A percentile compares a stretch with the other conserved stretches of the same genome.
These are phyloP conservation scores for Ettlia oleoabundans DNA, from an alignment of 139 green algal genomes.

Conservation along the genomic window DNA sequence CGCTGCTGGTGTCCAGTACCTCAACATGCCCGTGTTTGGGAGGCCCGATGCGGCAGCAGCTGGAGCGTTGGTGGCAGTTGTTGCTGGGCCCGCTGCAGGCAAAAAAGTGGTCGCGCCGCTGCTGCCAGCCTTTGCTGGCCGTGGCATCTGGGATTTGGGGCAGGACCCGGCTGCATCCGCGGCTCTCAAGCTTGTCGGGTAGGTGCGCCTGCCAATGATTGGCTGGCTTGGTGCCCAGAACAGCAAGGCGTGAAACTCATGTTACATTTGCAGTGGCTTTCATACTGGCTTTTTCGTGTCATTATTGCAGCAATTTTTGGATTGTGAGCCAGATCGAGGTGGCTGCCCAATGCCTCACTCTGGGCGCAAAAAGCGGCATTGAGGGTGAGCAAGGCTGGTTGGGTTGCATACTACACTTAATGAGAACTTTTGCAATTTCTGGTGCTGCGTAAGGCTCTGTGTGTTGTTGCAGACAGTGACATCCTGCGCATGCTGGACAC, in stretches of 20 bases:
- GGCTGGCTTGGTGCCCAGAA: not conserved
- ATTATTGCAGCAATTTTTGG: conserved; percentile 30
- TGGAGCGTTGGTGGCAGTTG: conserved; percentile 18
- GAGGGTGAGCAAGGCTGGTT: no score
- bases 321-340: conserved; percentile 37
- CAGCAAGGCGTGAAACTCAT: no score
- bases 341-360: conserved; percentile 27
- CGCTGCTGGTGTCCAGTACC: not conserved
- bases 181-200: conserved; percentile 25
- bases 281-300: not conserved
- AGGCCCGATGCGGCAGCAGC: conserved; percentile 23
- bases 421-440: no score
- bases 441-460: no score
- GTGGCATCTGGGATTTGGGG: conserved; percentile 28
- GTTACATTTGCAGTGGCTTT: not conserved
- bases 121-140: conserved; percentile 7
- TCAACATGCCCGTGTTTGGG: conserved; percentile 33
- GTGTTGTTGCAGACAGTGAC: no score
- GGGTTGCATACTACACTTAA: no score
- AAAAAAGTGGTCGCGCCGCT: not conserved
- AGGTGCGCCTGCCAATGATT: not conserved
- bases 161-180: not conserved
- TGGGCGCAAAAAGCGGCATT: conserved; percentile 21
- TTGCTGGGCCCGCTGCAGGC: not conserved
- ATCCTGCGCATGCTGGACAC: conserved; percentile 33